Evolutionary conservation across 2,329 filamentous ascomycete genomes (phyloP).

Genomic region (Colletotrichum sp.): DNA sequence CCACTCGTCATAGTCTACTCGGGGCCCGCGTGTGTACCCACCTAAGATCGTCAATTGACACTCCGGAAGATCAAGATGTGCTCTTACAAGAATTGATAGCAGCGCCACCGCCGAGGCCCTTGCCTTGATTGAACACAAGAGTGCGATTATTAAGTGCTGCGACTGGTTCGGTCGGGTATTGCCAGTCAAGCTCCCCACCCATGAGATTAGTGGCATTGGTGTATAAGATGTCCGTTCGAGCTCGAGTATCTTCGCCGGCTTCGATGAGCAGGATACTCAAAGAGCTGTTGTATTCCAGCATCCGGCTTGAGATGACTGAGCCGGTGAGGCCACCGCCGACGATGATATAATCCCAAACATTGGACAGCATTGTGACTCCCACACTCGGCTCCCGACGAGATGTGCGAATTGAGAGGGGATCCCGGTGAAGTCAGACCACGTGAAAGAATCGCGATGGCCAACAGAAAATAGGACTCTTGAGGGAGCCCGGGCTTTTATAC

Average conservation of each 20-base stretch:
- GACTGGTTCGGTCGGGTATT: conserved; percentile 34
- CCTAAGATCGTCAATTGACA: conserved; percentile 20
- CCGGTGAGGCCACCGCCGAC: conserved; percentile 42
- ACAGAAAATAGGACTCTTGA: neutral
- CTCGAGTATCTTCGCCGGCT: conserved; percentile 30
- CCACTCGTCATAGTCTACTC: conserved; percentile 52
- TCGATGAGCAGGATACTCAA: conserved; percentile 42
- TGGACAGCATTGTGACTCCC: neutral
- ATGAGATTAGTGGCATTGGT: conserved; percentile 8
- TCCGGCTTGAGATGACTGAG: conserved; percentile 38
- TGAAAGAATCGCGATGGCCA: neutral
- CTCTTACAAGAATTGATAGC: conserved; percentile 6
- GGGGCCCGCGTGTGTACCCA: conserved; percentile 47
- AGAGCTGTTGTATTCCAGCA: conserved; percentile 27
- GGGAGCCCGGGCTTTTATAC: neutral
- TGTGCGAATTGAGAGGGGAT: neutral
- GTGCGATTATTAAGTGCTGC: neutral
- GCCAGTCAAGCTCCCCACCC: conserved; percentile 36
- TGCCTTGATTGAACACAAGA: neutral
- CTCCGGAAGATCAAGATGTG: neutral
- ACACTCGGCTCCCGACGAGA: neutral
- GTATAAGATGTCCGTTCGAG: conserved; percentile 3
- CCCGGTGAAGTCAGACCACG: neutral
- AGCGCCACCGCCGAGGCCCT: conserved; percentile 9
- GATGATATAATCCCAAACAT: conserved; percentile 37